Evolutionary conservation across 495 filamentous ascomycete species (phyloP).

Genomic region (Penicillium herquei): DNA sequence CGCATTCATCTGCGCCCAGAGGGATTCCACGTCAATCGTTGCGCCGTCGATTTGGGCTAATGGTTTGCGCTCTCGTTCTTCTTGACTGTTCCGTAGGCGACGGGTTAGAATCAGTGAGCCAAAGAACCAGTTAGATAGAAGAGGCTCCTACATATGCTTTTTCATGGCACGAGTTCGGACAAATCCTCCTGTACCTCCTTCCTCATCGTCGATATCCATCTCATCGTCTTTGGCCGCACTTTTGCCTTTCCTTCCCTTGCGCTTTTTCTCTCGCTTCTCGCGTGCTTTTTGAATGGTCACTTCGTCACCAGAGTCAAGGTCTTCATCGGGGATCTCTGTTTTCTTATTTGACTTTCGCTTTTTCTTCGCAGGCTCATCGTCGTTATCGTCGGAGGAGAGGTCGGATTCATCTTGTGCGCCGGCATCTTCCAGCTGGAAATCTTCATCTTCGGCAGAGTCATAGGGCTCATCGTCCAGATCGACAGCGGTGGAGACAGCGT

Average conservation of each 20-base stretch:
- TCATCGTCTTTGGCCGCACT: conserved; percentile 54
- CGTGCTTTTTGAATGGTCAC: conserved; percentile 63
- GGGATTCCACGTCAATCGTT: conserved; percentile 83
- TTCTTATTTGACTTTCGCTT: conserved; percentile 37
- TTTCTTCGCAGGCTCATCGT: conserved; percentile 38
- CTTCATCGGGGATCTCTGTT: conserved; percentile 27
- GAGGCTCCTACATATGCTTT: conserved; percentile 49
- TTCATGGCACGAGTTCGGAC: conserved; percentile 79
- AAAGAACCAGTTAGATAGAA: too few relatives aligned
- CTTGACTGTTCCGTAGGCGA: conserved; percentile 46
- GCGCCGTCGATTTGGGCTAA: conserved; percentile 62
- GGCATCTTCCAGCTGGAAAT: conserved; percentile 69
- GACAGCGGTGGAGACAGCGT: conserved; percentile 12
- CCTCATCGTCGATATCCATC: conserved; percentile 52
- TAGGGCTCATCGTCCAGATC: conserved; percentile 59
- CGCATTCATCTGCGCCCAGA: conserved; percentile 81
- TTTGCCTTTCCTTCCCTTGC: conserved; percentile 41
- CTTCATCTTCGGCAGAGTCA: conserved; percentile 70
- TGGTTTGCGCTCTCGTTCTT: conserved; percentile 59
- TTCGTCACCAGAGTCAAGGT: conserved; percentile 73
- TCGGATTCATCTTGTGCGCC: conserved; percentile 48
- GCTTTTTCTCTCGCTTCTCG: conserved; percentile 53
- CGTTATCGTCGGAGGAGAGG: conserved; percentile 37
- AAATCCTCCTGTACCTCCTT: conserved; percentile 72
- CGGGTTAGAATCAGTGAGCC: conserved; percentile 6